phyloP scores from a whole-genome alignment of 1,284 basidiomycete genomes.

The Malassezia caprae region DNA sequence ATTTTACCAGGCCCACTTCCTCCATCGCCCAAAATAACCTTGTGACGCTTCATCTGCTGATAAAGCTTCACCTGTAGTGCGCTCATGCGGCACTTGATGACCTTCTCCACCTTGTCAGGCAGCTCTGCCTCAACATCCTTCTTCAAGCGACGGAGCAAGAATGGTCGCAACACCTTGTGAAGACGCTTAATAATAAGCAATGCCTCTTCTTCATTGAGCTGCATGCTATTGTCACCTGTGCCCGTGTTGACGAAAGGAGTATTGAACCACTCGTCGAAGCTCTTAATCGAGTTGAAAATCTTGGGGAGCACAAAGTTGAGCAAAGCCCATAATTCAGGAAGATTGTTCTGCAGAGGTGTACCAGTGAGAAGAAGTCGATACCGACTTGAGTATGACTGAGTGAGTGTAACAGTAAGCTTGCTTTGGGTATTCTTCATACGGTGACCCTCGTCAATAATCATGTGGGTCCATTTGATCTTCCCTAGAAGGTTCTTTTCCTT shows the following conservation, averaged over 20 bases:
- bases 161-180: slow-evolving; percentile 95
- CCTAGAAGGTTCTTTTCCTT: slow-evolving; percentile 48
- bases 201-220: slow-evolving; percentile 99
- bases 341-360: slow-evolving; percentile 95
- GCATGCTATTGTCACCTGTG: slow-evolving; percentile 69
- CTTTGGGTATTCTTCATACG: slow-evolving; percentile 99
- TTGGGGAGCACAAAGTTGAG: slow-evolving; percentile 97
- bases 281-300: slow-evolving; percentile 98
- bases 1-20: slow-evolving; percentile 28
- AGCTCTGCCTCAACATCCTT: slow-evolving; percentile 97
- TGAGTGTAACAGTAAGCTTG: slow-evolving; percentile 84
- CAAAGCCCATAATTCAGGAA: slow-evolving; percentile 93
- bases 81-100: slow-evolving; percentile 96
- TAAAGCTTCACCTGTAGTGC: slow-evolving; percentile 88
- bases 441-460: slow-evolving; percentile 61
- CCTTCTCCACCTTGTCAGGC: slow-evolving; percentile 98
- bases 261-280: slow-evolving; percentile 99
- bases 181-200: slow-evolving; percentile 92
- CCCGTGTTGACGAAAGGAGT: slow-evolving; percentile 98
- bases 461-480: slow-evolving; percentile 48
- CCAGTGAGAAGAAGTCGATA: slow-evolving; percentile 95
- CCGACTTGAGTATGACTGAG: slow-evolving; percentile 81
- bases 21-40: slow-evolving; percentile 60
- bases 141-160: slow-evolving; percentile 89
- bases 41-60: slow-evolving; percentile 93